Base-by-base conservation (phyloP, 139 green algal species). In the Tetraselmis chui region DNA sequence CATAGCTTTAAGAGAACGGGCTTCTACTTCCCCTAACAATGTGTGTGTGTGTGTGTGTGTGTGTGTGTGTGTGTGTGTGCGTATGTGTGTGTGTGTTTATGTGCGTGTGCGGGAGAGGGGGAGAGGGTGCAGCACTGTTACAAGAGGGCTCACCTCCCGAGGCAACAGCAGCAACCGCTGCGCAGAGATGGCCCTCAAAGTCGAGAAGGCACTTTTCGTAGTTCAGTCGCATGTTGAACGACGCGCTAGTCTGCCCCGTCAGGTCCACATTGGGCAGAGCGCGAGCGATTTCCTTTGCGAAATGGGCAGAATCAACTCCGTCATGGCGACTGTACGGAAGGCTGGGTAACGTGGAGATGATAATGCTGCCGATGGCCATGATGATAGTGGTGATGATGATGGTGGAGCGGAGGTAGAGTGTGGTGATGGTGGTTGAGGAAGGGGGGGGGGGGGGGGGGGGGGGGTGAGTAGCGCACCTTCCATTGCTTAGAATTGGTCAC, bases 141-240 rank as follows among this genome's bases (percentile, higher is more conserved):
- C 11, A 18, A 18, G 45, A 18, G 45, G 45, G 45, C 45, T 5
- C 45, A 67, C 45, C 45, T 5, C 45, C 45, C 11, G 45, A 67
- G 11, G 45, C 45, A 18, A 67, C 45, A 18, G 45, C 45, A 18
- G 45, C 45, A 18, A 67, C 45, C 18, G 45, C 45, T 18, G 45
- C 45, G 45, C 45, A 67, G 74, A 95, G 76, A 82, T 96, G 95
- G 45, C 91, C 84, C 81, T 96, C 92, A 83, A 96, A 96, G 77
- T 95, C 91, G 59, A 96, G 85, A 74, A 96, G 83, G 86, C 89
- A 95, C 75, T 87, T 87, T 82, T 96, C 90, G 82, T 96, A 96
- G 87, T 92, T 92, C 26, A 87, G 81, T 59, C 92, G 90, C 92
- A 96, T 94, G 85, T 90, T 93, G 79, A 88, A 93, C 0, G 85